Base-by-base conservation (phyloP, 1,139 yeast genomes). In the Hansenula lynferdii region DNA sequence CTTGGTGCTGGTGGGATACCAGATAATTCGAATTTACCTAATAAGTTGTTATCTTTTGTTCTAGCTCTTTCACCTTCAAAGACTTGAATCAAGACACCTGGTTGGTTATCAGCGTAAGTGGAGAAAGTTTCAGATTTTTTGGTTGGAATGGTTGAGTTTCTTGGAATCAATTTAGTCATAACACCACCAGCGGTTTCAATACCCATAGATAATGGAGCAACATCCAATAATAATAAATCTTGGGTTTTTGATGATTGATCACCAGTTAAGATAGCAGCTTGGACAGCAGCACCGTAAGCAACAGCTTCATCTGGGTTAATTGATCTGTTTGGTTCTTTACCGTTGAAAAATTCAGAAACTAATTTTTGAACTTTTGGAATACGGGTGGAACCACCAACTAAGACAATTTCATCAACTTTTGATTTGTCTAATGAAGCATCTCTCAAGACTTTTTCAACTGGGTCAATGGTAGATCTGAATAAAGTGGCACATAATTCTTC, bases 1-100 rank as follows among this genome's bases (percentile, higher is more conserved):
- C 92, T 86, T 68, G 95, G 95, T 47, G 95, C 95, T 60, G 95
- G 95, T 62, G 95, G 95, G 53, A 85, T 85, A 66, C 95, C 95
- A 58, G 89, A 72, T 61, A 85, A 79, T 67, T 89, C 92, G 69
- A 86, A 85, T 79, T 85, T 85, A 73, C 95, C 95, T 62, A 85
- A 83, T 69, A 85, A 70, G 80, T 85, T 86, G 85, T 85, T 85
- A 74, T 86, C 95, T 78, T 85, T 83, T 53, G 95, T 85, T 70
- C 80, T 77, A 62, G 90, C 86, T 75, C 95, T 83, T 76, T 85
- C 95, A 78, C 95, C 95, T 72, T 85, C 95, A 70, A 74, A 85
- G 53, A 85, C 95, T 76, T 89, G 89, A 64, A 85, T 85, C 69
- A 85, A 81, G 57, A 85, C 95, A 69, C 95, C 90, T 55, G 95